Evolutionary conservation across 805 yeast species (phyloP).

Genomic region (Candida mattraensis): DNA sequence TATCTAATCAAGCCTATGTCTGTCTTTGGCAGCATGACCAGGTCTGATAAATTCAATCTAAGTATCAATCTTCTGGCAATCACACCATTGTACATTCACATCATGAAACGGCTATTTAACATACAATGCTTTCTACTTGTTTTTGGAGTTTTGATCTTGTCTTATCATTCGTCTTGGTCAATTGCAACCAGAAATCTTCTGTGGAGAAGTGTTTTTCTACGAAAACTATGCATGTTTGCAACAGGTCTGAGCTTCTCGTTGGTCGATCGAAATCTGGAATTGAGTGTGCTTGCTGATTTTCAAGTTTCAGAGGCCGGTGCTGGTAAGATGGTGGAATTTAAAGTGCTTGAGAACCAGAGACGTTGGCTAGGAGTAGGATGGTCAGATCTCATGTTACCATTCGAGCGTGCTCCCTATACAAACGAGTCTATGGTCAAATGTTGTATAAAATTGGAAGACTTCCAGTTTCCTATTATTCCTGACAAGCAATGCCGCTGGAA

Average conservation of each 20-base stretch:
- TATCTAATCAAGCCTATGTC: constrained; percentile 40
- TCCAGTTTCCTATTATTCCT: constrained; percentile 43
- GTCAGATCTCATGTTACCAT: constrained; percentile 50
- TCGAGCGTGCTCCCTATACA: constrained; percentile 51
- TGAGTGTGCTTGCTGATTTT: constrained; percentile 11
- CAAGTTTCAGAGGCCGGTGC: constrained; percentile 17
- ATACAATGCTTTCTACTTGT: constrained; percentile 35
- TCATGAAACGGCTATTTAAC: constrained; percentile 35
- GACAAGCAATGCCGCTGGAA: constrained; percentile 47
- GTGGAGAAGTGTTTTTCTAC: constrained; percentile 49
- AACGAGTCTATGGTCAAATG: constrained; percentile 37
- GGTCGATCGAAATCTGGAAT: constrained; percentile 18
- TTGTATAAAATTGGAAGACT: constrained; percentile 33
- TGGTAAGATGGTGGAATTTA: constrained; percentile 50
- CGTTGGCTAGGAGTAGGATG: constrained; percentile 65
- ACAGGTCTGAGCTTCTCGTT: constrained; percentile 39
- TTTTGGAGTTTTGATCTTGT: constrained; percentile 38
- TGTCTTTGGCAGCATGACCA: constrained; percentile 9
- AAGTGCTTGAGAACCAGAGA: constrained; percentile 56
- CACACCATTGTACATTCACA: constrained; percentile 45
- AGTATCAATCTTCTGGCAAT: constrained; percentile 33
- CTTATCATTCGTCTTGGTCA: constrained; percentile 50
- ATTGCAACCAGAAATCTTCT: constrained; percentile 43
- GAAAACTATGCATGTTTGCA: constrained; percentile 38
- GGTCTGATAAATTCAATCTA: constrained; percentile 32